Base-by-base conservation (phyloP, 169 alveolate species). In the Cryptosporidium xiaoi region DNA sequence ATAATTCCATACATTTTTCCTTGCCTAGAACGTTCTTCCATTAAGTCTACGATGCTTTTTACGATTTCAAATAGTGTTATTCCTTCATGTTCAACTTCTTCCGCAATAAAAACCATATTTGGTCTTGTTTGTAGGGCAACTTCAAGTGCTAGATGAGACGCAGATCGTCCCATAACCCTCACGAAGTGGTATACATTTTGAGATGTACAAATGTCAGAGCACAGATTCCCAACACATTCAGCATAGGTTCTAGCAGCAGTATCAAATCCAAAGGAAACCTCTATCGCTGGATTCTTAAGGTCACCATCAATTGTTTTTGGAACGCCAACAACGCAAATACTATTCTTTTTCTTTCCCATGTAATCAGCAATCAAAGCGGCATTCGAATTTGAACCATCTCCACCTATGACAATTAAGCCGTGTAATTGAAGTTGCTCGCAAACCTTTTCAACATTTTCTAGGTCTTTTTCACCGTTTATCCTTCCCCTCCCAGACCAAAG, bases 261-360 rank as follows among this genome's bases (percentile, higher is more conserved):
- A 92, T 98, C 99, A 83, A 97, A 97, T 13, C 99, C 99, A 92
- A 98, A 98, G 56, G 98, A 95, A 55, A 97, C 96, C 89, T 98
- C 99, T 33, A 98, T 96, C 91, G 95, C 95, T 55, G 95, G 96
- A 68, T 96, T 95, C 91, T 96, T 97, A 83, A 98, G 92, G 92
- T 98, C 99, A 24, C 99, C 99, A 87, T 98, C 99, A 66, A 98
- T 98, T 3, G 99, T 98, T 94, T 98, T 98, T 1, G 99, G 99
- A 18, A 97, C 96, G 3, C 99, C 99, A 24, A 97, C 94, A 20
- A 98, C 98, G 58, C 93, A 84, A 48, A 91, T 69, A 10, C 90
- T 68, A 44, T 91, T 64, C 29, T 92, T 92, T 65, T 96, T 91
- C 36, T 82, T 90, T 20, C 87, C 93, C 92, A 97, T 96, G 91